A percentile compares a stretch with the other conserved stretches of the same genome.
Evolutionary conservation across 768 basidiomycete genomes (phyloP).

Genomic region (Collybiopsis confluens): DNA sequence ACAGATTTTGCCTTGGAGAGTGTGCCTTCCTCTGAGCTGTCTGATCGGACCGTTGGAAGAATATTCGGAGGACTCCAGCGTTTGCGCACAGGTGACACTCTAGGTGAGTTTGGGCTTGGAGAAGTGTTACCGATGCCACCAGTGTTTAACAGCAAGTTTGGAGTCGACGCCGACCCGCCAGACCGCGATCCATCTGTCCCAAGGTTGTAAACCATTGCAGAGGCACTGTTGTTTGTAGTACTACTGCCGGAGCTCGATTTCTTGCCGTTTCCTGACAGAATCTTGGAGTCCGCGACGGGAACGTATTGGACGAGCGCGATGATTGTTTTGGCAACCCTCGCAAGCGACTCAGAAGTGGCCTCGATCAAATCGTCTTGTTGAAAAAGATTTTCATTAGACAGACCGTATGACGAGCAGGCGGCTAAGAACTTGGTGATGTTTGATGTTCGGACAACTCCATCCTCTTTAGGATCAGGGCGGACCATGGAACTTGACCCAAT

Average conservation of each 20-base stretch:
- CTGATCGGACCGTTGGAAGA: conserved; percentile 50
- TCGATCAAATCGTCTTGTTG: conserved; percentile 65
- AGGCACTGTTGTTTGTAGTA: conserved; percentile 17
- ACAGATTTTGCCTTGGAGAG: conserved; percentile 11
- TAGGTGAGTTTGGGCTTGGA: conserved; percentile 22
- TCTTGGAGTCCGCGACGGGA: conserved; percentile 36
- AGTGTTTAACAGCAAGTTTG: conserved; percentile 37
- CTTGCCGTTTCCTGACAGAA: conserved; percentile 35
- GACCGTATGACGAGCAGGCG: conserved; percentile 64
- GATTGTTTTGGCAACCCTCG: conserved; percentile 72
- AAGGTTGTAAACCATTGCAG: conserved; percentile 30
- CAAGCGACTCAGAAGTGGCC: conserved; percentile 53
- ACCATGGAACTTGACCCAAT: conserved; percentile 58
- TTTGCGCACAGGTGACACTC: conserved; percentile 35
- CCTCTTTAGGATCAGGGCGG: conserved; percentile 62
- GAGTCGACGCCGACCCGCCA: conserved; percentile 48
- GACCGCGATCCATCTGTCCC: conserved; percentile 35
- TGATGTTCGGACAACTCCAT: conserved; percentile 58
- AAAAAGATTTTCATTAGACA: conserved; percentile 62
- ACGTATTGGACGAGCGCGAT: conserved; percentile 61
- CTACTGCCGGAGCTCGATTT: neutral
- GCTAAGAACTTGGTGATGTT: conserved; percentile 80
- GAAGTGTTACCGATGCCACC: conserved; percentile 27
- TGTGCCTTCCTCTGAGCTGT: conserved; percentile 48
- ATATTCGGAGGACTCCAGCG: conserved; percentile 48